These are phyloP conservation scores for Pilobolus umbonatus DNA, from an alignment of 192 early-diverging fungal species.

Conservation along the genomic window DNA sequence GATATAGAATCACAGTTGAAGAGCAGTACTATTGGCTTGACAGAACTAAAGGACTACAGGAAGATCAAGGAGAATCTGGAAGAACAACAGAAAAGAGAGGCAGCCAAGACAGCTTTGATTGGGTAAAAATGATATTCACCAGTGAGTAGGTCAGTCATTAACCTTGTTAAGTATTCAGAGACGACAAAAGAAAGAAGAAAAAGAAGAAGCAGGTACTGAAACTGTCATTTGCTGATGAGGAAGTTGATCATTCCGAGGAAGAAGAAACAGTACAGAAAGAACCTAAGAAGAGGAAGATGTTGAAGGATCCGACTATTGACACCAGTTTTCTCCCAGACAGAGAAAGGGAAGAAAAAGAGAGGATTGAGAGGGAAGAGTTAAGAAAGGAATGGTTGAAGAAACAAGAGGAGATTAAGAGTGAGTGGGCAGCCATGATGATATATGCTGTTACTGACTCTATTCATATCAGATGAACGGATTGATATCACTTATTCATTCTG, in stretches of 20 bases:
- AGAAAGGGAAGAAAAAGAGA: constrained; percentile 79
- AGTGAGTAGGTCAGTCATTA: background rate
- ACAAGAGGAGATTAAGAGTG: constrained; percentile 81
- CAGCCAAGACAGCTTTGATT: constrained; percentile 55
- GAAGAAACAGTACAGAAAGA: constrained; percentile 28
- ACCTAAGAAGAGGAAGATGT: constrained; percentile 42
- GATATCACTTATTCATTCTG: constrained; percentile 90
- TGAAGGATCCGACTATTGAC: constrained; percentile 87
- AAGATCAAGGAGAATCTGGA: constrained; percentile 79
- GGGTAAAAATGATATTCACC: constrained; percentile 20
- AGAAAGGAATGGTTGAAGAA: constrained; percentile 76
- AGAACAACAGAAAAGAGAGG: constrained; percentile 71
- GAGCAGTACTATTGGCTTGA: constrained; percentile 84
- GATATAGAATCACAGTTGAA: constrained; percentile 82
- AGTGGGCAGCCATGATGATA: constrained; percentile 4
- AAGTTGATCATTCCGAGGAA: constrained; percentile 47
- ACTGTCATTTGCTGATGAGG: constrained; percentile 74
- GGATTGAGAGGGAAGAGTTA: constrained; percentile 64
- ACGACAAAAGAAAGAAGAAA: constrained; percentile 59
- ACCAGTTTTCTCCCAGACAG: constrained; percentile 91
- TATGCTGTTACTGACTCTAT: background rate
- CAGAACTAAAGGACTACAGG: constrained; percentile 85
- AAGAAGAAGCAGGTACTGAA: constrained; percentile 59
- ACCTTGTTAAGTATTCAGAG: constrained; percentile 23
- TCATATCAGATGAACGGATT: constrained; percentile 61